phyloP scores from a whole-genome alignment of 2,329 filamentous ascomycete genomes.

The Blastomyces gilchristii region DNA sequence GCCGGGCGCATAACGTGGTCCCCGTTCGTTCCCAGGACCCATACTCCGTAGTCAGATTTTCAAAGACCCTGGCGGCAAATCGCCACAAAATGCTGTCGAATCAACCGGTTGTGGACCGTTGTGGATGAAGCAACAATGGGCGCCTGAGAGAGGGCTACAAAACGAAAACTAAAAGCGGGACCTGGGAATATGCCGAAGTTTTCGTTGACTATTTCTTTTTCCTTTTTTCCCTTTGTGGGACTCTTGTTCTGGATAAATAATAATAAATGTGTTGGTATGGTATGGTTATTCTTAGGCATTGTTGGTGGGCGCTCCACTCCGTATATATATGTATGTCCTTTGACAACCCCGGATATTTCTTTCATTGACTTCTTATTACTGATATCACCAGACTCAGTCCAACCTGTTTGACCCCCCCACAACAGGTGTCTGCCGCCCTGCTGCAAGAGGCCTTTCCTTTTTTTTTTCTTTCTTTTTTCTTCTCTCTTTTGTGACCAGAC shows the following conservation, averaged over 20 bases:
- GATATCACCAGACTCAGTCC: conserved; percentile 3
- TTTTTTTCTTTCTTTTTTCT: no score
- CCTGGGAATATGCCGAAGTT: neutral
- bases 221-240: neutral
- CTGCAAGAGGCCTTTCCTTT: conserved; percentile 5
- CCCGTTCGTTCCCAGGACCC: neutral
- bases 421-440: neutral
- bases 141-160: neutral
- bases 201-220: neutral
- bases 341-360: neutral
- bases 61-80: conserved; percentile 1
- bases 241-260: neutral
- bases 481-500: neutral
- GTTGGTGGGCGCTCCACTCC: neutral
- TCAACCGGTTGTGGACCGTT: conserved; percentile 1
- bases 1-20: conserved; percentile 4
- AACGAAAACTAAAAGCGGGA: neutral
- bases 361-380: neutral
- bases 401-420: neutral
- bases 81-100: conserved; percentile 6
- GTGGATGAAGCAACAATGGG: conserved; percentile 4
- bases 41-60: neutral
- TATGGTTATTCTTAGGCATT: neutral
- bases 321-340: neutral
- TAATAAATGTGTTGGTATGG: neutral